Conservation (phyloP, 805 yeast species). For the Barnettozyma sp. region DNA sequence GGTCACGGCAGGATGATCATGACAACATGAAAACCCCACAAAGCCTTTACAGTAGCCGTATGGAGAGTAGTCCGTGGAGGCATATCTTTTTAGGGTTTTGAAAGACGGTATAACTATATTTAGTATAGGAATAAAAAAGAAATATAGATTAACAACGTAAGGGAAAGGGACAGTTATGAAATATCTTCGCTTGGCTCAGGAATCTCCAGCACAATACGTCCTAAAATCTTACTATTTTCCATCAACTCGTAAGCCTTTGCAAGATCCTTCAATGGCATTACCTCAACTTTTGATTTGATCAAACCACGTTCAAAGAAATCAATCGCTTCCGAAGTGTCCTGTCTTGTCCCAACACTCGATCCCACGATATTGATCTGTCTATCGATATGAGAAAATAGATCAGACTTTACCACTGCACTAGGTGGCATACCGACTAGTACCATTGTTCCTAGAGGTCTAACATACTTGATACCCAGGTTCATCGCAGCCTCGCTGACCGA, state of each 20-base stretch:
- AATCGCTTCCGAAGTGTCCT: conserved; percentile 49
- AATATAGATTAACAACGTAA: too few relatives aligned
- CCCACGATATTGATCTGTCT: conserved; percentile 38
- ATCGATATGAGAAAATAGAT: conserved; percentile 40
- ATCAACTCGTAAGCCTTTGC: conserved; percentile 44
- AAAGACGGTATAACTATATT: too few relatives aligned
- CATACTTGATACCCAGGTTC: conserved; percentile 42
- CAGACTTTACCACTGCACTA: conserved; percentile 37
- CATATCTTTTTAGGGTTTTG: too few relatives aligned
- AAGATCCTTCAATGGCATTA: conserved; percentile 47
- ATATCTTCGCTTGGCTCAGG: conserved; percentile 33
- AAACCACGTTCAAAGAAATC: conserved; percentile 61
- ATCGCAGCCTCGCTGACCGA: conserved; percentile 49
- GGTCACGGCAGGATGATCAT: too few relatives aligned
- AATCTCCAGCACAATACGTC: conserved; percentile 77
- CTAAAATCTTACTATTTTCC: conserved; percentile 50
- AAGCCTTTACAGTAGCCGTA: too few relatives aligned
- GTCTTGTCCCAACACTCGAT: conserved; percentile 22
- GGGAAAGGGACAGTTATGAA: too few relatives aligned
- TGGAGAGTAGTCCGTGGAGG: too few relatives aligned
- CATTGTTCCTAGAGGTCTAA: conserved; percentile 53
- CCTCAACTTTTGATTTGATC: conserved; percentile 51
- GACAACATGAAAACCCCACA: too few relatives aligned
- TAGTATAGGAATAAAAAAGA: too few relatives aligned
- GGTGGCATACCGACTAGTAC: conserved; percentile 57